A percentile compares a stretch with the other conserved stretches of the same genome.
Conservation (phyloP, 2,329 filamentous ascomycete species). For the Penicillium sp. region DNA sequence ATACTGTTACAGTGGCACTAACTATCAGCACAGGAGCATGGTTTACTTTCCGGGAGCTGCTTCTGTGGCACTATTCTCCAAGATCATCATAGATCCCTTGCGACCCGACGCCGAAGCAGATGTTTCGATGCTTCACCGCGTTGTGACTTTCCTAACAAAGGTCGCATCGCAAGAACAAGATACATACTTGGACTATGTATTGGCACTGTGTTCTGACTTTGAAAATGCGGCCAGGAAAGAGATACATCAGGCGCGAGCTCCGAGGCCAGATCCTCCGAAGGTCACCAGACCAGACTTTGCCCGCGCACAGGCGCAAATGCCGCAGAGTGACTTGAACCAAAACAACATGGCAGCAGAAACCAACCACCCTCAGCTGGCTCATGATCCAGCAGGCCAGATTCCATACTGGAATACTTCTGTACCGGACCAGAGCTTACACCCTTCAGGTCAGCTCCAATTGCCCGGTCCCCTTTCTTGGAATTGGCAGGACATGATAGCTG, state of each 20-base stretch:
- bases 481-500: neutral
- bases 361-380: neutral
- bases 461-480: neutral
- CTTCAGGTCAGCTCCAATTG: neutral
- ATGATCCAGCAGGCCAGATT: neutral
- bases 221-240: neutral
- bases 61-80: neutral
- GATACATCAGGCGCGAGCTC: neutral
- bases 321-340: neutral
- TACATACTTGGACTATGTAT: slow-evolving; percentile 6
- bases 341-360: neutral
- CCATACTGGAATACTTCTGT: neutral
- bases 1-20: neutral
- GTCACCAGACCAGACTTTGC: neutral
- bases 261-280: neutral
- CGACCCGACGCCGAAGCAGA: neutral
- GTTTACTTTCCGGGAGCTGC: slow-evolving; percentile 5
- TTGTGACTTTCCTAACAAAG: neutral
- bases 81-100: neutral
- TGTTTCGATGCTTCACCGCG: neutral
- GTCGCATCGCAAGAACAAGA: slow-evolving; percentile 7
- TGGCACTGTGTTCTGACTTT: neutral
- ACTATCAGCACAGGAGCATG: neutral
- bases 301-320: neutral
- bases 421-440: neutral